Evolutionary conservation across 73 alveolate species (phyloP).

Genomic region (Blepharisma stoltei): DNA sequence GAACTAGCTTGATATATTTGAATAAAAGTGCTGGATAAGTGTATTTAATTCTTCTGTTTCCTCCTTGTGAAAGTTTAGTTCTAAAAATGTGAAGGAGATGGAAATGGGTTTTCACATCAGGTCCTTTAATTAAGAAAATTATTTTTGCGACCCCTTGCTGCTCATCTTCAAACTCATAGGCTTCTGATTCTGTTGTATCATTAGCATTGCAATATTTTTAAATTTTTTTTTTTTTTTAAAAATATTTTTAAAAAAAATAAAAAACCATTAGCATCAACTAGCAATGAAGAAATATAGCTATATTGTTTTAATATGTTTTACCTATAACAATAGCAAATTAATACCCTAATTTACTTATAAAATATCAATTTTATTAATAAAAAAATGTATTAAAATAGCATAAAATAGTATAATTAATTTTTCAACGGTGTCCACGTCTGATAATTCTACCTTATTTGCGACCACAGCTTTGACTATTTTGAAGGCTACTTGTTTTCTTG

Average conservation of each 20-base stretch:
- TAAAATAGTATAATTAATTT: no score
- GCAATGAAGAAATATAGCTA: conserved; percentile 84
- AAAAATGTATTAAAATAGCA: no score
- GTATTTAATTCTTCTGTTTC: conserved; percentile 73
- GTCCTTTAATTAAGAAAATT: conserved; percentile 66
- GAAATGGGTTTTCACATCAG: conserved; percentile 60
- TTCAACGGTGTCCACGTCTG: conserved; percentile 63
- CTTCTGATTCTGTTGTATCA: conserved; percentile 67
- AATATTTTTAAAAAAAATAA: no score
- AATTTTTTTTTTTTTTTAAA: no score
- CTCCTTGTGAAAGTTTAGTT: conserved; percentile 81
- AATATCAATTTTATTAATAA: no score
- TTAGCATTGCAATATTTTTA: no score
- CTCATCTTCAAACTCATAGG: conserved; percentile 85
- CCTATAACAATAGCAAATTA: no score
- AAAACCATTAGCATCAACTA: conserved; percentile 66
- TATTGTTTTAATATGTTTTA: no score
- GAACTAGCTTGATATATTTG: conserved; percentile 58
- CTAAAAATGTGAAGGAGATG: conserved; percentile 68
- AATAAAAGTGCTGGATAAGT: conserved; percentile 84
- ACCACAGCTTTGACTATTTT: conserved; percentile 79
- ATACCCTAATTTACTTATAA: no score
- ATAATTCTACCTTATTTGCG: conserved; percentile 48
- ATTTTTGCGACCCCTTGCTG: conserved; percentile 84
- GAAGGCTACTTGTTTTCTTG: conserved; percentile 72